Evolutionary conservation across 306 rosid genomes (phyloP).

Genomic region (Trifolium dubium): DNA sequence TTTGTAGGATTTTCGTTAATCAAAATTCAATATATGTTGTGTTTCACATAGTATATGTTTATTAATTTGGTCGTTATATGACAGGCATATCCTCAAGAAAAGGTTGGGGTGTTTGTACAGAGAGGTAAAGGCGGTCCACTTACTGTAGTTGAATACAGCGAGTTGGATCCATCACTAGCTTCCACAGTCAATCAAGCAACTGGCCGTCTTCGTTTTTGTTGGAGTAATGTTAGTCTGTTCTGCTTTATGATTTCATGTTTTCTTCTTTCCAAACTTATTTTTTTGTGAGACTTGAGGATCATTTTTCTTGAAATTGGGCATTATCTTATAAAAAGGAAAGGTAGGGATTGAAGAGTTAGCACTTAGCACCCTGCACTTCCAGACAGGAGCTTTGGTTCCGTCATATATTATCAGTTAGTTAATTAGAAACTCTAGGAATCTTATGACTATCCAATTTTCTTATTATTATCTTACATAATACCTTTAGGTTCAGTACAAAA

Average conservation of each 20-base stretch:
- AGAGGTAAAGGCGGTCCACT: conserved; percentile 98
- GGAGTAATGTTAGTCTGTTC: conserved; percentile 85
- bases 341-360: conserved; percentile 29
- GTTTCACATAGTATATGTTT: conserved; percentile 4
- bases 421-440: conserved; percentile 17
- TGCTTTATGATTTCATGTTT: conserved; percentile 36
- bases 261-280: conserved; percentile 32
- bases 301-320: conserved; percentile 20
- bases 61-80: conserved; percentile 40
- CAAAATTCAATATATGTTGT: conserved; percentile 23
- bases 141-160: conserved; percentile 95
- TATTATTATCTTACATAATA: conserved; percentile 1
- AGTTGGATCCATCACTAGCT: conserved; percentile 78
- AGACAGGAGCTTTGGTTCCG: conserved; percentile 29
- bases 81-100: conserved; percentile 98
- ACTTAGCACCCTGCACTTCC: conserved; percentile 14
- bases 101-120: conserved; percentile 95
- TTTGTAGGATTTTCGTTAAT: neutral
- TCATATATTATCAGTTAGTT: conserved; percentile 20
- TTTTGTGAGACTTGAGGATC: conserved; percentile 21
- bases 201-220: conserved; percentile 96
- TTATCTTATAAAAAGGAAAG: conserved; percentile 32
- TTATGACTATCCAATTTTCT: conserved; percentile 7
- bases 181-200: conserved; percentile 90
- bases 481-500: conserved; percentile 17